Evolutionary conservation across 495 filamentous ascomycete species (phyloP), one percentile per base, ranked within the genome.

Genomic region (Podospora conica): DNA sequence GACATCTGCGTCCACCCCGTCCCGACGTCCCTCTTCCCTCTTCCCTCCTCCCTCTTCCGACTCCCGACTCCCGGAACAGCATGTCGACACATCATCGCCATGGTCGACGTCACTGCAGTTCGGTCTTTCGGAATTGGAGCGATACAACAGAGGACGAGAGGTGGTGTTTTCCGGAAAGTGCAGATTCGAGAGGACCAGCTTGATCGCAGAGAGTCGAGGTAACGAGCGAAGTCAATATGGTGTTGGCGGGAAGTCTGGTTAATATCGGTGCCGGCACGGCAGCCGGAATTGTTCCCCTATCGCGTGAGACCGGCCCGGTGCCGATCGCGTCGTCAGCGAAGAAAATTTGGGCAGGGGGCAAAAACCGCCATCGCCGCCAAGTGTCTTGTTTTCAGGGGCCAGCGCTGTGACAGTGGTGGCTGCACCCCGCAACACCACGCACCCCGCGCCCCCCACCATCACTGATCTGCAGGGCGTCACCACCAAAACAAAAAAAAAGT

Each of bases 401-500:
- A 48, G 40, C 2, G 3, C 18, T 48, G 40, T 48, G 40, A 48
- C 40, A 31, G 29, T 11, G 9, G 29, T 31, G 29, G 29, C 29
- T 31, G 40, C 40, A 48, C 18, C 40, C 40, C 40, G 40, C 40
- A 48, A n/a, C 40, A 8, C 40, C 40, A 48, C 12, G 33, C 15
- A 15, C 33, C 33, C 33, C 33, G 33, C 33, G 33, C 33, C 40
- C 40, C 40, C 40, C 40, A 48, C 40, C 40, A 48, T 48, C 40
- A n/a, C 40, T 18, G 18, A n/a, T 48, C 40, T 48, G 40, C 40
- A 48, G 40, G 40, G 40, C 40, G 40, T 7, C 40, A n/a, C n/a
- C n/a, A n/a, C n/a, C n/a, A n/a, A 61, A 31, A 29, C 15, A 57
- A 58, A 20, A 58, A 57, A 58, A 64, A 64, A 64, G 53, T 63